Conservation (phyloP, 2,329 filamentous ascomycete species). For the Paramyrothecium roridum region DNA sequence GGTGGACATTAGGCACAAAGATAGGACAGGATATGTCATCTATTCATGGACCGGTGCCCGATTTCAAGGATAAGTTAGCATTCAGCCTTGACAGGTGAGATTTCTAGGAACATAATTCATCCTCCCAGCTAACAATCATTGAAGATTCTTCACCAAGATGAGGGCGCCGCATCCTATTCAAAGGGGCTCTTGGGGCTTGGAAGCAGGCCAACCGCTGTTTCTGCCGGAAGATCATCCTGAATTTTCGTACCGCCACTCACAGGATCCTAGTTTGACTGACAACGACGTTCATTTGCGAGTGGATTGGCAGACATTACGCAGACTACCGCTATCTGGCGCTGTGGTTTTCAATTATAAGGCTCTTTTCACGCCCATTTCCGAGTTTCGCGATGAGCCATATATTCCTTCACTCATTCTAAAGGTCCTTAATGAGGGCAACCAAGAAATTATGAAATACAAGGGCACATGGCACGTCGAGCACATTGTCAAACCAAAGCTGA, state of each 20-base stretch:
- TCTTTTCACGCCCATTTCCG: conserved; percentile 70
- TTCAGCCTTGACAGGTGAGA: conserved; percentile 81
- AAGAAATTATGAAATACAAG: conserved; percentile 74
- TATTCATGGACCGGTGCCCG: conserved; percentile 73
- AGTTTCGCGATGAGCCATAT: conserved; percentile 69
- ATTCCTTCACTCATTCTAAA: conserved; percentile 67
- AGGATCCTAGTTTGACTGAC: conserved; percentile 53
- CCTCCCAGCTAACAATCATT: background rate
- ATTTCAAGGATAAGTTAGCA: conserved; percentile 85
- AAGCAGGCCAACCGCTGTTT: conserved; percentile 72
- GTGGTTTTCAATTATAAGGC: conserved; percentile 89
- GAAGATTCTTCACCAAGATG: conserved; percentile 77
- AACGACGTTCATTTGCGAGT: conserved; percentile 68
- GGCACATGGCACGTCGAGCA: conserved; percentile 78
- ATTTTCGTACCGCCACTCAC: conserved; percentile 54
- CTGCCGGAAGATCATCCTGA: conserved; percentile 68
- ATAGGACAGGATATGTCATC: conserved; percentile 66
- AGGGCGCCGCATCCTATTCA: conserved; percentile 74
- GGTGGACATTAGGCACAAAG: conserved; percentile 76
- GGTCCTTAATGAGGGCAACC: conserved; percentile 59
- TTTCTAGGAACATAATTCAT: background rate
- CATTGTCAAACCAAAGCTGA: conserved; percentile 62
- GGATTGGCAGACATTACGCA: conserved; percentile 84
- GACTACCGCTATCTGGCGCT: conserved; percentile 71
- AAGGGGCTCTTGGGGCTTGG: conserved; percentile 80